Evolutionary conservation across 768 basidiomycete genomes (phyloP).

Genomic region (Dacryopinax primogenitus): DNA sequence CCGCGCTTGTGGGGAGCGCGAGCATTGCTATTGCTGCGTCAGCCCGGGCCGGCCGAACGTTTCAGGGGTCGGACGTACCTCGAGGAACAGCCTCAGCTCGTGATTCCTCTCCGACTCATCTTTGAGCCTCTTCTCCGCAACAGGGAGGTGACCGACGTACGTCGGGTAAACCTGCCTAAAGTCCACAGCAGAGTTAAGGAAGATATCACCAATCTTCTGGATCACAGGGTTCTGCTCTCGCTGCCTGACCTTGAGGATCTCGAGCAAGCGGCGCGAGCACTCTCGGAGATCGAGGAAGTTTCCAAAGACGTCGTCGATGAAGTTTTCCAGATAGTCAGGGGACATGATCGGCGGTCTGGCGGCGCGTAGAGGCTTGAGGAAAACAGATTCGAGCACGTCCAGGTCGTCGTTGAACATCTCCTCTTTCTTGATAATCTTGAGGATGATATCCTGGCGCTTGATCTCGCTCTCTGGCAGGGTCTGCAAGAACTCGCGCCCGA

Average conservation of each 20-base stretch:
- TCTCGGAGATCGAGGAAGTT: slow-evolving; percentile 81
- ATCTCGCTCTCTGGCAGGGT: slow-evolving; percentile 65
- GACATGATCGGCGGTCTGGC: slow-evolving; percentile 39
- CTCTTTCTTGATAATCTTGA: slow-evolving; percentile 78
- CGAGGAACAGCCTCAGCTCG: slow-evolving; percentile 71
- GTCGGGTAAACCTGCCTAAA: slow-evolving; percentile 77
- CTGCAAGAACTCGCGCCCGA: slow-evolving; percentile 38
- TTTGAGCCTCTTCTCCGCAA: slow-evolving; percentile 75
- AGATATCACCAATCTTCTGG: slow-evolving; percentile 74
- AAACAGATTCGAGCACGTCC: slow-evolving; percentile 62
- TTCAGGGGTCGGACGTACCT: slow-evolving; percentile 38
- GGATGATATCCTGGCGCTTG: slow-evolving; percentile 73
- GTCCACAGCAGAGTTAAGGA: slow-evolving; percentile 73
- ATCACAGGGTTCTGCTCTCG: slow-evolving; percentile 73
- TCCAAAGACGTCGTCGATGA: slow-evolving; percentile 81
- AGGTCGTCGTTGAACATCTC: slow-evolving; percentile 83
- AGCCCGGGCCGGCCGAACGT: slow-evolving; percentile 5
- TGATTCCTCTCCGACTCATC: slow-evolving; percentile 74
- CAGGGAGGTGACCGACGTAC: slow-evolving; percentile 71
- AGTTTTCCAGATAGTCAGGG: slow-evolving; percentile 51
- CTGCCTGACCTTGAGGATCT: slow-evolving; percentile 76
- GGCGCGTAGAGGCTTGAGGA: slow-evolving; percentile 38
- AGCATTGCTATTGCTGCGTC: slow-evolving; percentile 33
- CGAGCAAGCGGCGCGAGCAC: slow-evolving; percentile 68
- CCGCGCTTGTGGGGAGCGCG: slow-evolving; percentile 42